Evolutionary conservation across 352 stramenopile species (phyloP).

Genomic region (Peronospora destructor): DNA sequence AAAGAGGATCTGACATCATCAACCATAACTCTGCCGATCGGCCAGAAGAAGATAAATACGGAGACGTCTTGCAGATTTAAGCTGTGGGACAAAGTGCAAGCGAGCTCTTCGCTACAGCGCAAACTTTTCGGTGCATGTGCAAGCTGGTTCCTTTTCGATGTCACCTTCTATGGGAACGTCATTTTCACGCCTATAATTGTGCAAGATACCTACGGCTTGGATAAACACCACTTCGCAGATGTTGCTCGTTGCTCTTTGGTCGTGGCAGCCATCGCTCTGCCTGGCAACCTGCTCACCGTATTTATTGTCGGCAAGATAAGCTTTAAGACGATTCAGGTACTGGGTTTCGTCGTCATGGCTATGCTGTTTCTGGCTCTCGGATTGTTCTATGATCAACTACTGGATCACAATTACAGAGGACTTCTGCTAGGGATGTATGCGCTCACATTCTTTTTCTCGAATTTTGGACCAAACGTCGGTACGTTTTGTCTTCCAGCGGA

Average conservation of each 20-base stretch:
- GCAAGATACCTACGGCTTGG: conserved; percentile 55
- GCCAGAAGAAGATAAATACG: conserved; percentile 11
- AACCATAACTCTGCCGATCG: conserved; percentile 11
- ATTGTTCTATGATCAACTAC: conserved; percentile 43
- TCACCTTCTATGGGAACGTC: conserved; percentile 87
- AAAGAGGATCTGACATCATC: conserved; percentile 26
- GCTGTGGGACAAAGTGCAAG: conserved; percentile 30
- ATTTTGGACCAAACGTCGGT: conserved; percentile 83
- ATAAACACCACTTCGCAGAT: conserved; percentile 47
- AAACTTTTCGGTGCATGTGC: conserved; percentile 74
- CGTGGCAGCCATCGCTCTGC: conserved; percentile 62
- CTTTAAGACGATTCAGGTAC: conserved; percentile 75
- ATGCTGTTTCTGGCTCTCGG: conserved; percentile 59
- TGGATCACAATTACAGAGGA: conserved; percentile 33
- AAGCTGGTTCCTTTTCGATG: conserved; percentile 90
- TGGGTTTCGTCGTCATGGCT: conserved; percentile 67
- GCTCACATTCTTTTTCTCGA: conserved; percentile 85
- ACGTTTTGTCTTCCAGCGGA: conserved; percentile 83
- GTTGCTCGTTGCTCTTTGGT: conserved; percentile 61
- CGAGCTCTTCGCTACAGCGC: conserved; percentile 29
- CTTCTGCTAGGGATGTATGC: conserved; percentile 63
- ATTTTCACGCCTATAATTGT: conserved; percentile 85
- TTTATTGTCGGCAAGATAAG: conserved; percentile 56
- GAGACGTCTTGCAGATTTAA: conserved; percentile 19
- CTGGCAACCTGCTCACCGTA: conserved; percentile 62